phyloP scores from a whole-genome alignment of 129 eudicot species.

The Saussurea involucrata region DNA sequence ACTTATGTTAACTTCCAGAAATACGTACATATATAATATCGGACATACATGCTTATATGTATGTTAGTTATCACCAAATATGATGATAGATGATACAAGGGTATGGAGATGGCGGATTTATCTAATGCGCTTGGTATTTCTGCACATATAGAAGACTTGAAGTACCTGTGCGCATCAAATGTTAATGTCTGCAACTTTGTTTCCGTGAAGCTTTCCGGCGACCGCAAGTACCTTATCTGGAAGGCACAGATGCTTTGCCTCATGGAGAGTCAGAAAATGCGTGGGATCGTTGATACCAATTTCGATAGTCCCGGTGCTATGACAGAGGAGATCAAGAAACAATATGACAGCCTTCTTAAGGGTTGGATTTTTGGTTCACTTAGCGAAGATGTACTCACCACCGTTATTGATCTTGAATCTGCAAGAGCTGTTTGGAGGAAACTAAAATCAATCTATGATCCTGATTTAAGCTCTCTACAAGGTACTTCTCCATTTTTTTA shows the following conservation, averaged over 20 bases:
- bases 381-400: neutral
- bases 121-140: neutral
- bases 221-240: neutral
- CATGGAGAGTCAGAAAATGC: neutral
- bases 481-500: no score
- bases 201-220: constrained; percentile 1
- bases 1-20: neutral
- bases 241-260: constrained; percentile 10
- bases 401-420: neutral
- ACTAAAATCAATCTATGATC: no score
- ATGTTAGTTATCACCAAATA: neutral
- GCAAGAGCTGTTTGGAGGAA: neutral
- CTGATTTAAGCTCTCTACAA: no score
- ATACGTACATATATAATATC: neutral
- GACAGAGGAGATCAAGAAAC: neutral
- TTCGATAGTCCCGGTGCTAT: neutral
- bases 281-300: neutral
- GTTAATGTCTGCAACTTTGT: constrained; percentile 7
- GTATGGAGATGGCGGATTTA: neutral
- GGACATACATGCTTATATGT: neutral
- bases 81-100: neutral
- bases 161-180: neutral
- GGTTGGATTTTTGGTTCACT: constrained; percentile 19
- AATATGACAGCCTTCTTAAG: neutral
- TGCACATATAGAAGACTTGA: neutral